Percentiles rank a stretch among this genome's conserved stretches.
These are phyloP conservation scores for Leishmania amazonensis DNA, from an alignment of 208 protist species.

Conservation along the genomic window DNA sequence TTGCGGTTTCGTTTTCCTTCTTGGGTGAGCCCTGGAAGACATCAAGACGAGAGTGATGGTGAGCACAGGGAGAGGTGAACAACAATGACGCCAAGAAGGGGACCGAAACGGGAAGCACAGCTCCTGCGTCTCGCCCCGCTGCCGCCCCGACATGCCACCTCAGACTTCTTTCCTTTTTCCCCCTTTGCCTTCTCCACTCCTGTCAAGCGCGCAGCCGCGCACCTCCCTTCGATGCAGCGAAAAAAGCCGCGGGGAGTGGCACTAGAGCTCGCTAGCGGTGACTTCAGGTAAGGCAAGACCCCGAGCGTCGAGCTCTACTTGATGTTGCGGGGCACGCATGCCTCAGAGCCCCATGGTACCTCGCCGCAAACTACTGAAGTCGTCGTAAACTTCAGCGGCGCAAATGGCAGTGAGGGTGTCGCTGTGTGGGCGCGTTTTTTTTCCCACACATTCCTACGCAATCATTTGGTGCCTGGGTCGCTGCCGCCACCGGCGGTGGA, in stretches of 20 bases:
- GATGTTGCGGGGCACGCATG: background rate
- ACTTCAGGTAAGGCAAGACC: background rate
- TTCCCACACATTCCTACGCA: background rate
- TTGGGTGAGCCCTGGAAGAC: background rate
- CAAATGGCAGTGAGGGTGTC: background rate
- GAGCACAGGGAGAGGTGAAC: background rate
- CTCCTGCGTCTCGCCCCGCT: too few species aligned
- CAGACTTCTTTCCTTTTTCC: background rate
- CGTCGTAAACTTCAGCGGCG: too few species aligned
- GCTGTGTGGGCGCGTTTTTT: background rate
- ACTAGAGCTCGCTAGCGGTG: background rate
- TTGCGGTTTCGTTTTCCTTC: background rate
- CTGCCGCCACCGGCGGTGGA: background rate
- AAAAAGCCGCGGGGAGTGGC: background rate
- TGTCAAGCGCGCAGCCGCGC: background rate
- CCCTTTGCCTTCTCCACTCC: background rate
- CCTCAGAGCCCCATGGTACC: background rate
- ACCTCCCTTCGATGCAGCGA: background rate
- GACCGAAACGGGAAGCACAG: background rate
- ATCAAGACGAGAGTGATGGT: background rate
- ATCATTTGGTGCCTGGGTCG: background rate
- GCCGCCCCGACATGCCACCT: too few species aligned
- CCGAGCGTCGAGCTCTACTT: background rate
- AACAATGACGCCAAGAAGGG: background rate
- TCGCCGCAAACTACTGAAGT: background rate